Conservation (phyloP, 495 filamentous ascomycete genomes). For the Usnea hakonensis region DNA sequence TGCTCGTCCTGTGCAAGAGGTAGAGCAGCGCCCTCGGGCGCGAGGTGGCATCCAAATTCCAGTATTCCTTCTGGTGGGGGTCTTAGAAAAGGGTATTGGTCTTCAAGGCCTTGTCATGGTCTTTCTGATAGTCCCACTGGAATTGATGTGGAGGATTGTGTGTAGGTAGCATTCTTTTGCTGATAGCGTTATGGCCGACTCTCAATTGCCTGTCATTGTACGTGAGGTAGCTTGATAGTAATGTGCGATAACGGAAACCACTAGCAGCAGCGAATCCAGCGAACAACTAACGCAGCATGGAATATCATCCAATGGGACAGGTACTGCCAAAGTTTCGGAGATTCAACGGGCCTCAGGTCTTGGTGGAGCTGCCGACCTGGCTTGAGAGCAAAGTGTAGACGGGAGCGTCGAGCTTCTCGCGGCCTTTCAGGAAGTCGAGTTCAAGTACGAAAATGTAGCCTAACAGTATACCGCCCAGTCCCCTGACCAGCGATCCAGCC, state of each 20-base stretch:
- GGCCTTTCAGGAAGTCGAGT: slow-evolving; percentile 87
- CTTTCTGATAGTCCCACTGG: no score
- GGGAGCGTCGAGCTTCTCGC: slow-evolving; percentile 78
- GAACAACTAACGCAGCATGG: neutral
- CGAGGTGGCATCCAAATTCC: no score
- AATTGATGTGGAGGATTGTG: neutral
- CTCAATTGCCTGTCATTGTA: neutral
- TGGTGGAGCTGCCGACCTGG: slow-evolving; percentile 33
- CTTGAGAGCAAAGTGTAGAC: slow-evolving; percentile 74
- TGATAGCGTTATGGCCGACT: no score
- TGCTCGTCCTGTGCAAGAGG: no score
- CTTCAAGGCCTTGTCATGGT: no score
- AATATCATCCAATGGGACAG: neutral
- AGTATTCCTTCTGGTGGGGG: no score
- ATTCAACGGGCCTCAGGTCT: neutral
- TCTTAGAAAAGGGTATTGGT: no score
- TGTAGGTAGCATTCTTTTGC: neutral
- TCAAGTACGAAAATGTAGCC: slow-evolving; percentile 95
- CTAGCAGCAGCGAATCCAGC: neutral
- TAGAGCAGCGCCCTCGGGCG: no score
- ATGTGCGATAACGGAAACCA: neutral
- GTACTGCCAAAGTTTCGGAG: neutral
- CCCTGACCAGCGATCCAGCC: slow-evolving; percentile 74
- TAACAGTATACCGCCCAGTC: slow-evolving; percentile 74
- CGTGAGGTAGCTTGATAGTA: neutral